Conservation (phyloP, 257 asterid species). For the Gynochthodes officinalis region DNA sequence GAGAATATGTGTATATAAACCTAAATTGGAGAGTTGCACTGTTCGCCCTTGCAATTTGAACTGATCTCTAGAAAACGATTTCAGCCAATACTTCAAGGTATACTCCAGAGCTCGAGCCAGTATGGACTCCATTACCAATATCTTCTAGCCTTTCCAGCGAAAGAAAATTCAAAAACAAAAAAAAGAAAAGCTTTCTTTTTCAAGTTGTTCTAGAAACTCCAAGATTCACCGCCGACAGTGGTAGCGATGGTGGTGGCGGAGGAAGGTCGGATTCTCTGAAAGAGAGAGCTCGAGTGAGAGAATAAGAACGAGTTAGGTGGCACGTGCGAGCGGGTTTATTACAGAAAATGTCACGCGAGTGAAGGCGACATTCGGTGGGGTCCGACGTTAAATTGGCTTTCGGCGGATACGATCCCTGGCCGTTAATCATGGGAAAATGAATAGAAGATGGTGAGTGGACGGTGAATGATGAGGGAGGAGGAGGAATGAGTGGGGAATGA, state of each 20-base stretch:
- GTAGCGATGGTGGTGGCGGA: conserved; percentile 4
- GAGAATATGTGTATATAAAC: conserved; percentile 34
- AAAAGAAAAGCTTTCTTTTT: no score
- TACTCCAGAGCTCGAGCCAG: conserved; percentile 91
- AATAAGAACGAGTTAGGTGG: conserved; percentile 18
- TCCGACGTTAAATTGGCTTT: conserved; percentile 23
- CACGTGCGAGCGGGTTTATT: conserved; percentile 46
- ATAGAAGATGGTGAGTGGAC: neutral
- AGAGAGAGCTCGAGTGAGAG: conserved; percentile 13
- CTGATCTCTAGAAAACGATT: conserved; percentile 93
- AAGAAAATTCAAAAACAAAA: neutral
- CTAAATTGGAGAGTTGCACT: conserved; percentile 84
- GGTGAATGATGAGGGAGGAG: conserved; percentile 2
- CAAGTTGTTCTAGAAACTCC: neutral
- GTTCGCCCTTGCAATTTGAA: conserved; percentile 91
- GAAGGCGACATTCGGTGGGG: conserved; percentile 32
- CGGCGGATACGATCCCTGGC: conserved; percentile 33
- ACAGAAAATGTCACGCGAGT: conserved; percentile 37
- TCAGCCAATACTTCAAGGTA: conserved; percentile 93
- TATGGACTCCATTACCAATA: conserved; percentile 65
- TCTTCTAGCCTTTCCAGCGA: conserved; percentile 12
- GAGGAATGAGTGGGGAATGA: conserved; percentile 2
- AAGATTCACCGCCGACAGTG: conserved; percentile 2
- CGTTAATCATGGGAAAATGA: conserved; percentile 6
- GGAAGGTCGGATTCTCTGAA: conserved; percentile 25